Conservation (phyloP, 495 filamentous ascomycete genomes). For the Hypoxylon rickii region DNA sequence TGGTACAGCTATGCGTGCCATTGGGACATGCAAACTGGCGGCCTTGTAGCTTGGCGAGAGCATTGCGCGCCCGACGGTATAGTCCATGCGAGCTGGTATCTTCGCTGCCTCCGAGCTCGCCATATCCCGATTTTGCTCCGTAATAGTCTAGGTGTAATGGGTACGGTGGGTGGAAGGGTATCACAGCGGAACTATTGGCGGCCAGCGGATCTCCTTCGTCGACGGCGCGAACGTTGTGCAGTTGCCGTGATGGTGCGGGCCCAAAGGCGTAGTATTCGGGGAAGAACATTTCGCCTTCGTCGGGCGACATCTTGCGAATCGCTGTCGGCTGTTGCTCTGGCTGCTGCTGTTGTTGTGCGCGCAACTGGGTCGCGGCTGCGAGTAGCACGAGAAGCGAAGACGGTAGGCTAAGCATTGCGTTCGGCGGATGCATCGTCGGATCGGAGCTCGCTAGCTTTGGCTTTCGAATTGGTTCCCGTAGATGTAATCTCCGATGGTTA, state of each 20-base stretch:
- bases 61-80: constrained; percentile 43
- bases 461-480: neutral
- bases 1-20: constrained; percentile 67
- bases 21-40: constrained; percentile 75
- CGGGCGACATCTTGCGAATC: constrained; percentile 74
- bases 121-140: neutral
- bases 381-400: constrained; percentile 55
- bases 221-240: constrained; percentile 9
- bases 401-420: constrained; percentile 50
- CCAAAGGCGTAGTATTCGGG: constrained; percentile 60
- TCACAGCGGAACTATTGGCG: constrained; percentile 36
- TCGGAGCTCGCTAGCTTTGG: neutral
- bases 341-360: constrained; percentile 41
- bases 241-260: constrained; percentile 29
- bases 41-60: constrained; percentile 44
- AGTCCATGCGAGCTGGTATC: constrained; percentile 26
- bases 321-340: constrained; percentile 51
- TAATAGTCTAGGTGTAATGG: constrained; percentile 37
- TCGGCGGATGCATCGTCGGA: constrained; percentile 44
- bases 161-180: constrained; percentile 44
- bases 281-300: constrained; percentile 87
- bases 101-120: constrained; percentile 18
- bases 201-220: constrained; percentile 31
- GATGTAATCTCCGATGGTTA: neutral
- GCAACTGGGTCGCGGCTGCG: constrained; percentile 38